Evolutionary conservation across 768 basidiomycete genomes (phyloP).

Genomic region (Hortiboletus flavorubellus): DNA sequence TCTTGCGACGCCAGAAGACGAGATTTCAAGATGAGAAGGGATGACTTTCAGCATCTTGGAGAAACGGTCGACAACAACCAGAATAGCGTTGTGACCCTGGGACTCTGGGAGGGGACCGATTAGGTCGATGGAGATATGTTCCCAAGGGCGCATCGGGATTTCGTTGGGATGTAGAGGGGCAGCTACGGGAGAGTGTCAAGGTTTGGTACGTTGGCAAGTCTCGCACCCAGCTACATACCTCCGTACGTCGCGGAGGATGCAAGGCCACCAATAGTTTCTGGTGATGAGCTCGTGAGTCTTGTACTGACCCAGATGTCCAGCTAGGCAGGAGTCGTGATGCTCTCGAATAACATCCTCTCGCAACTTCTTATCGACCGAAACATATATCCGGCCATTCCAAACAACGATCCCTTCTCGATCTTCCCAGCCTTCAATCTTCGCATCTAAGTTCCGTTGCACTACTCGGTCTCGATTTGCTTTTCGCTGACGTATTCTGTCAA

Average conservation of each 20-base stretch:
- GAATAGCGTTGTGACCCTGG: conserved; percentile 6
- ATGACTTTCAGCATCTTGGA: conserved; percentile 15
- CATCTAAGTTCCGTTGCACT: too few relatives aligned
- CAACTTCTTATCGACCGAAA: conserved; percentile 18
- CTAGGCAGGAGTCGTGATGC: conserved; percentile 23
- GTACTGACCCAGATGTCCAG: conserved; percentile 29
- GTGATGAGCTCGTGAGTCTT: conserved; percentile 23
- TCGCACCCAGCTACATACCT: conserved; percentile 28
- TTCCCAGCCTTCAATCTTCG: background rate
- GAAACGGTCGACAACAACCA: conserved; percentile 13
- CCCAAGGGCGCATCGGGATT: background rate
- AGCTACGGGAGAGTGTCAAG: background rate
- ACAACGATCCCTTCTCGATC: background rate
- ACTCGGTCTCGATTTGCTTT: too few relatives aligned
- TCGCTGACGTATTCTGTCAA: too few relatives aligned
- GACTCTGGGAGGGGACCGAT: conserved; percentile 9
- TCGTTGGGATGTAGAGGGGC: conserved; percentile 17
- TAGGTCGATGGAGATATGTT: conserved; percentile 11
- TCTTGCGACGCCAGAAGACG: conserved; percentile 17
- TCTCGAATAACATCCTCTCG: conserved; percentile 11
- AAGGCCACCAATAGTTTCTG: conserved; percentile 30
- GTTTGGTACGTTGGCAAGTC: conserved; percentile 27
- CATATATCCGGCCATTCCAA: conserved; percentile 18
- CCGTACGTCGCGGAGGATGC: conserved; percentile 14
- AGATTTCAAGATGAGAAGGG: conserved; percentile 17